Evolutionary conservation across 108 stramenopile species (phyloP).

Genomic region (Cyclotella cryptica): DNA sequence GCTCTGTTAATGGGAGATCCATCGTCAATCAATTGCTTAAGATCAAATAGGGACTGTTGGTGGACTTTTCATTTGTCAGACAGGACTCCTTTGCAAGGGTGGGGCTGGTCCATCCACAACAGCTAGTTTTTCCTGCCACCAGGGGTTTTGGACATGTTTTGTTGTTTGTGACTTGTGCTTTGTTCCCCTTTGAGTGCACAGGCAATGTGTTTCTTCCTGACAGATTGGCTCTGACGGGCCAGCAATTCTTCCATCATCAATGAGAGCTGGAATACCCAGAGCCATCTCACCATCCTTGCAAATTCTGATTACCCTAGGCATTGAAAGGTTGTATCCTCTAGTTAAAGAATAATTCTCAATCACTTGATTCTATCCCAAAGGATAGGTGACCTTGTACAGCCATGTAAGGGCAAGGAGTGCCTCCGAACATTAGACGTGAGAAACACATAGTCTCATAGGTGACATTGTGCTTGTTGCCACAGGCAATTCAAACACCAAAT

Average conservation of each 20-base stretch:
- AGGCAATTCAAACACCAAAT: no score
- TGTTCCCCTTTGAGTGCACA: constrained; percentile 8
- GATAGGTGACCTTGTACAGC: no score
- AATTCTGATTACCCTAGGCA: constrained; percentile 38
- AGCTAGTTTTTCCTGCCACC: constrained; percentile 6
- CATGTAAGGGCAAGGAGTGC: no score
- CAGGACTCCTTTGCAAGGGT: constrained; percentile 3
- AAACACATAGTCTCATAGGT: no score
- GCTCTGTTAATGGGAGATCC: neutral
- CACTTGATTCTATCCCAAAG: no score
- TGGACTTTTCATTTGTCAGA: constrained; percentile 14
- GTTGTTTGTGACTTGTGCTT: constrained; percentile 1
- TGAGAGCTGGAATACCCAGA: constrained; percentile 18
- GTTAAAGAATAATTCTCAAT: neutral
- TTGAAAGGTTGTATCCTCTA: constrained; percentile 27
- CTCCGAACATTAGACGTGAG: no score
- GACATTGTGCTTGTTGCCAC: no score
- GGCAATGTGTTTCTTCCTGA: neutral
- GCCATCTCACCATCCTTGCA: constrained; percentile 42
- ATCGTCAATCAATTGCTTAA: neutral
- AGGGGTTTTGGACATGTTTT: neutral
- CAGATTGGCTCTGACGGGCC: constrained; percentile 8
- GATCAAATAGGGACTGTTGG: neutral
- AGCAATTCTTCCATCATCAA: constrained; percentile 33
- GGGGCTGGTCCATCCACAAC: neutral